Base-by-base conservation (phyloP, 345 rosid genomes). In the Brassica carinata region DNA sequence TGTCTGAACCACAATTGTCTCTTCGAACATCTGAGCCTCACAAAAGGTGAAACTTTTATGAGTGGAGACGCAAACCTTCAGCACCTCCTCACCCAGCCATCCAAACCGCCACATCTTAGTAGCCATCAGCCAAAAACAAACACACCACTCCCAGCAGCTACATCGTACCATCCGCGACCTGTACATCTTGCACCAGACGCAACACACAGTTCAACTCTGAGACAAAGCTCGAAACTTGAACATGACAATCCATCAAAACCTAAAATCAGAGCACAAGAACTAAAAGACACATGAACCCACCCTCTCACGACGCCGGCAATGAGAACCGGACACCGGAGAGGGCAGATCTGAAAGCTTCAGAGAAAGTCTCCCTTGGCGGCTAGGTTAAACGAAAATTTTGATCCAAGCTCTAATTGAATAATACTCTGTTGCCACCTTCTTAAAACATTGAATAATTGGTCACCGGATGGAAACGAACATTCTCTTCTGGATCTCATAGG, bases 401-500 rank as follows among this genome's bases (percentile, higher is more conserved):
- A 23, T 23, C 26, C 26, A 23, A 23, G 26, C 26, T 23, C 26
- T 23, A 23, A 23, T 23, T 23, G 26, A 23, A 23, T 23, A 23
- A 23, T 68, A 36, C 40, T 34, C 68, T 64, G 74, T 33, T 38
- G 43, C 8, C 71, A 93, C 98, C 99, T 89, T 85, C 84, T 91
- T 68, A 97, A 88, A 87, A 86, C 91, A 76, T 93, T 86, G 68
- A 97, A 93, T 48, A 85, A 79, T 77, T 88, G 92, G 74, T 90
- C 97, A 89, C 89, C 84, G 55, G 79, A 71, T 57, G 94, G 89
- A 53, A 92, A 88, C 17, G 83, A 87, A 71, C 91, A 87, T 86
- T 89, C 26, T 87, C 87, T 91, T 74, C 91, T 88, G 29, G 98
- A 88, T 84, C 91, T 93, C 80, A 85, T 87, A 65, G 97, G 90